phyloP scores from a whole-genome alignment of 139 green algal species.

The Chlorella sorokiniana region DNA sequence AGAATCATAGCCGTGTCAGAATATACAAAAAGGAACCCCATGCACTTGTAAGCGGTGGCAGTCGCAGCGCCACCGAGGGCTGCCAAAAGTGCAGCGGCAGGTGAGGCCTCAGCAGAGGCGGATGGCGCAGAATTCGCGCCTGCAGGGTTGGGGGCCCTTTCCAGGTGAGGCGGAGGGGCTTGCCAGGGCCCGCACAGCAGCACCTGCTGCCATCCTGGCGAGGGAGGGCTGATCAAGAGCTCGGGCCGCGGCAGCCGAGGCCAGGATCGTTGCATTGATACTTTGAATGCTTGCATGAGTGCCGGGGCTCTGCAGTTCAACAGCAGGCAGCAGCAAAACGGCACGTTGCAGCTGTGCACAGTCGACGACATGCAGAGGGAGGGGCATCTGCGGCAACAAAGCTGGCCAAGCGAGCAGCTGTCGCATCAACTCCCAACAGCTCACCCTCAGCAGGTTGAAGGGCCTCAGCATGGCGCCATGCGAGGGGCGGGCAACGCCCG shows the following conservation, averaged over 20 bases:
- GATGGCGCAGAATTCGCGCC: no score
- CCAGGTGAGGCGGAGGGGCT: not conserved
- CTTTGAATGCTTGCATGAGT: not conserved
- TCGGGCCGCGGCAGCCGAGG: not conserved
- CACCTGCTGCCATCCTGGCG: no score
- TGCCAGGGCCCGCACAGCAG: not conserved
- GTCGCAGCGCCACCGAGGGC: no score
- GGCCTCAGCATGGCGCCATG: not conserved
- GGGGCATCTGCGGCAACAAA: not conserved
- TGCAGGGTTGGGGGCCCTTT: no score
- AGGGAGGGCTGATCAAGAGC: not conserved
- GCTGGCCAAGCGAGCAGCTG: not conserved
- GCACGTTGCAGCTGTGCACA: not conserved
- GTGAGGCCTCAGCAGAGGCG: no score
- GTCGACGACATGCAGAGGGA: not conserved
- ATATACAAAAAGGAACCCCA: no score
- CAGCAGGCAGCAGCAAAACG: not conserved
- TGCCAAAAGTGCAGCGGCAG: no score
- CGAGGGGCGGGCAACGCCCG: not conserved
- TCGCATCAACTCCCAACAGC: not conserved
- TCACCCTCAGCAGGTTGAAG: slow-evolving; percentile 34
- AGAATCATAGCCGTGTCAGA: not conserved
- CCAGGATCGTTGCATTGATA: not conserved
- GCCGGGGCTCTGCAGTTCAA: slow-evolving; percentile 5
- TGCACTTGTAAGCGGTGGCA: no score